Evolutionary conservation across 2,329 filamentous ascomycete genomes (phyloP), one percentile per base, ranked within the genome.

Genomic region (Metarhizium humberi): DNA sequence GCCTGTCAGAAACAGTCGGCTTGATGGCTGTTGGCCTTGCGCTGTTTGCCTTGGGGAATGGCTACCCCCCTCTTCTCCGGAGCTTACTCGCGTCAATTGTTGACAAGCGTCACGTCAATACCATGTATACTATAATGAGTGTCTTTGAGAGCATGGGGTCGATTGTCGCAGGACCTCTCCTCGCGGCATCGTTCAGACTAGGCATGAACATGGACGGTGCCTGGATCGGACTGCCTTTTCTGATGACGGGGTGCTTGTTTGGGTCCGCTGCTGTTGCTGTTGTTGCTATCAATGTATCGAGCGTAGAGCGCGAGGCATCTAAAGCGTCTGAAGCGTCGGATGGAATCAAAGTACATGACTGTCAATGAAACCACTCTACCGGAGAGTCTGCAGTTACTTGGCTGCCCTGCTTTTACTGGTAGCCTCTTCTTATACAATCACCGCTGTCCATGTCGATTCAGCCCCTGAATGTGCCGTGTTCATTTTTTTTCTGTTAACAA

Each of bases 71-170:
- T 8, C 6, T 59, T 30, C 47, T 57, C 4, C 56, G 60, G n/a
- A 58, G 60, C 18, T 43, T 62, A 11, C 56, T 62, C 48, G 58
- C 59, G 7, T 57, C 57, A 7, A 51, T 61, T 36, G 55, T 60
- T 4, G 55, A 58, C 5, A 52, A 38, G 6, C 14, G 52, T 38
- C 58, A 61, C 29, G 56, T 54, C 36, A 57, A 50, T 7, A 54
- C 57, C 36, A 55, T 62, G 29, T 62, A 59, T 47, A 56, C 59
- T 7, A 52, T 54, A 13, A 60, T 62, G 20, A 55, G 57, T 29
- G 52, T 61, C 29, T 45, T 61, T 14, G 60, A 62, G 55, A 57
- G 50, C 20, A 43, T 60, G 11, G 60, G 58, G 1, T 51, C 56
- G 4, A 47, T 62, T 1, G 29, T 61, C 2, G 60, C 59, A 2